These are phyloP conservation scores for Bassia scoparia DNA, from an alignment of 148 eudicot species.

Conservation along the genomic window DNA sequence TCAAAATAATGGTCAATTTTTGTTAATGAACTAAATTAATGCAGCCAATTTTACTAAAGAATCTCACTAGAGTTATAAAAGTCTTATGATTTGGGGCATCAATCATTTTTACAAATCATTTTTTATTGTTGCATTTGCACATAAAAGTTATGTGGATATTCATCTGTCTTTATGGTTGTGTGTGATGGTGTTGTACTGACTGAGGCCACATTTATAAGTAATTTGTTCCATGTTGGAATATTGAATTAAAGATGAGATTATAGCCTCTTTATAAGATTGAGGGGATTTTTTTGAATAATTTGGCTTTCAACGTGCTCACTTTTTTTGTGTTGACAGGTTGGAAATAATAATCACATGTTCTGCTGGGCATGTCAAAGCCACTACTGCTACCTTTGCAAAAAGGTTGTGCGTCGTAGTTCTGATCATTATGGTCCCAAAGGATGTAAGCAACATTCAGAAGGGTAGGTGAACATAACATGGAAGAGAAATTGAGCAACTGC, in stretches of 20 bases:
- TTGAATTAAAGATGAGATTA: too few species aligned
- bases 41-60: too few species aligned
- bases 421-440: constrained; percentile 82
- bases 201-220: too few species aligned
- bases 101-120: neutral
- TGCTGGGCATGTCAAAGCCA: constrained; percentile 94
- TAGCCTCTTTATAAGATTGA: neutral
- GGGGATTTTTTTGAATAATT: neutral
- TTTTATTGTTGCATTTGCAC: neutral
- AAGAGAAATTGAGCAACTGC: neutral
- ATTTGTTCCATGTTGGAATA: too few species aligned
- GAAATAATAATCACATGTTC: constrained; percentile 87
- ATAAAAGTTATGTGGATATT: neutral
- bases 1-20: neutral
- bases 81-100: neutral
- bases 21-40: neutral
- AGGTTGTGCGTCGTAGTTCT: constrained; percentile 57
- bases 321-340: constrained; percentile 43
- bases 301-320: neutral
- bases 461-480: constrained; percentile 10
- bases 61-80: too few species aligned
- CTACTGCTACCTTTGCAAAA: constrained; percentile 75
- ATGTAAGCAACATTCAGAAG: constrained; percentile 87
- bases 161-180: too few species aligned
- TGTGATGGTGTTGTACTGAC: too few species aligned